Conservation (phyloP, 1,284 basidiomycete species). For the Naganishia sp. region DNA sequence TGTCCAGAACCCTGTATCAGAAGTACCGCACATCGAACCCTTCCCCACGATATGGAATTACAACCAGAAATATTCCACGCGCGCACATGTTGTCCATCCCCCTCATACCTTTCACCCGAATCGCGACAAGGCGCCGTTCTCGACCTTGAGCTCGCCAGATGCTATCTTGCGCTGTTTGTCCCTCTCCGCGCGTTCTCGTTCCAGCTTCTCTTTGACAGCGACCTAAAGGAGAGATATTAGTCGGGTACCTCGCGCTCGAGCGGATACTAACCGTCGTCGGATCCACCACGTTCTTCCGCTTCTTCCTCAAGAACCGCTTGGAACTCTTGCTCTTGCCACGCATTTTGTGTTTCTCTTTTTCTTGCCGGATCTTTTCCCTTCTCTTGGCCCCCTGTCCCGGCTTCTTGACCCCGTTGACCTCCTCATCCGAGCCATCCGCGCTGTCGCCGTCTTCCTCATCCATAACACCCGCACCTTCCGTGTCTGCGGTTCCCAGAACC, state of each 20-base stretch:
- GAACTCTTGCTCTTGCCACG: slow-evolving; percentile 79
- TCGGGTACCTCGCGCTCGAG: background rate
- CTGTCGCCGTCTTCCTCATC: slow-evolving; percentile 41
- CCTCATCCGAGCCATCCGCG: slow-evolving; percentile 50
- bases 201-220: slow-evolving; percentile 34
- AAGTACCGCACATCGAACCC: background rate
- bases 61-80: too few relatives aligned
- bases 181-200: slow-evolving; percentile 26
- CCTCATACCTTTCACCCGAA: slow-evolving; percentile 19
- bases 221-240: slow-evolving; percentile 13
- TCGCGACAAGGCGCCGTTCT: slow-evolving; percentile 32
- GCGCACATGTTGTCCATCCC: background rate
- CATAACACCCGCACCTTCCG: slow-evolving; percentile 57
- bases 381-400: slow-evolving; percentile 32
- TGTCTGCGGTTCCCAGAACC: slow-evolving; percentile 70
- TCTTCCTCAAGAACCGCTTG: slow-evolving; percentile 78
- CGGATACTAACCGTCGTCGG: slow-evolving; percentile 68
- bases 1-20: background rate
- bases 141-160: slow-evolving; percentile 32
- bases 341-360: slow-evolving; percentile 76
- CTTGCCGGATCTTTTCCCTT: slow-evolving; percentile 52
- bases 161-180: slow-evolving; percentile 33
- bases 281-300: slow-evolving; percentile 90
- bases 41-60: background rate
- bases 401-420: slow-evolving; percentile 41